A percentile compares a stretch with the other conserved stretches of the same genome.
Evolutionary conservation across 371 early-diverging fungal genomes (phyloP).

Genomic region (Catenaria anguillulae): DNA sequence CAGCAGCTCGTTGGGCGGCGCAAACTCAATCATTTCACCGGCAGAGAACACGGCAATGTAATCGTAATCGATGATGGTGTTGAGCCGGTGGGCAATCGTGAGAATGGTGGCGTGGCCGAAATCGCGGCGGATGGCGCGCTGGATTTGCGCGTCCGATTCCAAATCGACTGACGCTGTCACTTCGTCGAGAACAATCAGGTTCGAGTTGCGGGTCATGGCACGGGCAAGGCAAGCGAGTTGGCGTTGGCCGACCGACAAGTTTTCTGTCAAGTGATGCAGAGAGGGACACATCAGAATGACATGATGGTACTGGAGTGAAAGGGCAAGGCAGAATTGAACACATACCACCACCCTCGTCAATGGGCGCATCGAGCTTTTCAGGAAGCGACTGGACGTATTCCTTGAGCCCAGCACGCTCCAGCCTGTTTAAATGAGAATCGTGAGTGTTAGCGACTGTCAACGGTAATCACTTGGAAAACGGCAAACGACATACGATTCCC

Average conservation of each 20-base stretch:
- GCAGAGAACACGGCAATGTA: slow-evolving; percentile 66
- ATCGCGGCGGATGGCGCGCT: slow-evolving; percentile 73
- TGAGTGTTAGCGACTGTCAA: too few species aligned
- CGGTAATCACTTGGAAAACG: slow-evolving; percentile 8
- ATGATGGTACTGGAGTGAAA: too few species aligned
- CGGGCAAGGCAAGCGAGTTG: slow-evolving; percentile 39
- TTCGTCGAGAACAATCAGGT: slow-evolving; percentile 73
- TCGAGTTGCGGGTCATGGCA: slow-evolving; percentile 60
- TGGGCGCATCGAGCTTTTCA: slow-evolving; percentile 1
- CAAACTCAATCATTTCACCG: slow-evolving; percentile 62
- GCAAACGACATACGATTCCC: slow-evolving; percentile 34
- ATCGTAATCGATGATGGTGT: too few species aligned
- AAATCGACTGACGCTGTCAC: slow-evolving; percentile 55
- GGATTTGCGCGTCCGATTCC: slow-evolving; percentile 36
- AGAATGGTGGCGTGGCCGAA: slow-evolving; percentile 78
- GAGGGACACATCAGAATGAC: too few species aligned
- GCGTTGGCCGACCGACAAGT: too few species aligned
- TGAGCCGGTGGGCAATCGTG: too few species aligned
- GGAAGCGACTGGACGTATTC: neutral
- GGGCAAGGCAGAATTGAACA: too few species aligned
- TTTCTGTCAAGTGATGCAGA: too few species aligned
- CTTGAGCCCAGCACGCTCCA: slow-evolving; percentile 11
- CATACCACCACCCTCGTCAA: slow-evolving; percentile 1
- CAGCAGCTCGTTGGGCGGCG: slow-evolving; percentile 42
- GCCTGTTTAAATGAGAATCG: neutral